A percentile compares a stretch with the other conserved stretches of the same genome.
Evolutionary conservation across 1,284 basidiomycete species (phyloP).

Genomic region (Puccinia sorghi): DNA sequence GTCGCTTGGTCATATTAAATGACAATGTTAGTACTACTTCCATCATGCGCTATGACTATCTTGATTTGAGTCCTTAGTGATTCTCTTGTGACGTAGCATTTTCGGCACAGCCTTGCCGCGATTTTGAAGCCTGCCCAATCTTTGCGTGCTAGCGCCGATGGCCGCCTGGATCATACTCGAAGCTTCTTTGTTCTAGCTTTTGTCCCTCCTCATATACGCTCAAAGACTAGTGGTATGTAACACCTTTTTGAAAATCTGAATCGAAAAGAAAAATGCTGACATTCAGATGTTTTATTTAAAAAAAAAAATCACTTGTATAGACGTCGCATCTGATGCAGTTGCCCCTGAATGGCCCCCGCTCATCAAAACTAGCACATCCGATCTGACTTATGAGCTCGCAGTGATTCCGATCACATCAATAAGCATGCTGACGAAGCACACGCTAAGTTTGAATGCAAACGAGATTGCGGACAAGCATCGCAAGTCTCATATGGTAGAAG

Average conservation of each 20-base stretch:
- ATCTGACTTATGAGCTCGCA: constrained; percentile 70
- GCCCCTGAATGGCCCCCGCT: constrained; percentile 68
- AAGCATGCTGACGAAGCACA: constrained; percentile 67
- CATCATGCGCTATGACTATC: constrained; percentile 13
- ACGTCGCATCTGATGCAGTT: constrained; percentile 62
- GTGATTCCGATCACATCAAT: constrained; percentile 75
- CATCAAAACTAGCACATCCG: constrained; percentile 61
- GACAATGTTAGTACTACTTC: constrained; percentile 67
- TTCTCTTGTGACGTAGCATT: constrained; percentile 66
- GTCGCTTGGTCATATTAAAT: constrained; percentile 78
- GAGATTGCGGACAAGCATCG: constrained; percentile 68
- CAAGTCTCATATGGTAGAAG: constrained; percentile 67
- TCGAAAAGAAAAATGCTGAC: constrained; percentile 41
- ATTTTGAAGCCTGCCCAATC: constrained; percentile 71
- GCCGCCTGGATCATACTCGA: constrained; percentile 63
- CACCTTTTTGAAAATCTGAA: constrained; percentile 26
- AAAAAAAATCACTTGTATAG: constrained; percentile 58
- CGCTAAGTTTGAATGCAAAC: constrained; percentile 68
- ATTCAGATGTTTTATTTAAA: not conserved
- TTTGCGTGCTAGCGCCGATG: constrained; percentile 59
- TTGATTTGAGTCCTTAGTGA: constrained; percentile 8
- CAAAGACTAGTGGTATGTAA: constrained; percentile 63
- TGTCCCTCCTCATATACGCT: constrained; percentile 59
- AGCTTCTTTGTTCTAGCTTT: constrained; percentile 75
- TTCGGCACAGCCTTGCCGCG: constrained; percentile 72